Percentiles rank a stretch among this genome's conserved stretches.
Evolutionary conservation across 2,329 filamentous ascomycete species (phyloP).

Genomic region (Trichoderma sp.): DNA sequence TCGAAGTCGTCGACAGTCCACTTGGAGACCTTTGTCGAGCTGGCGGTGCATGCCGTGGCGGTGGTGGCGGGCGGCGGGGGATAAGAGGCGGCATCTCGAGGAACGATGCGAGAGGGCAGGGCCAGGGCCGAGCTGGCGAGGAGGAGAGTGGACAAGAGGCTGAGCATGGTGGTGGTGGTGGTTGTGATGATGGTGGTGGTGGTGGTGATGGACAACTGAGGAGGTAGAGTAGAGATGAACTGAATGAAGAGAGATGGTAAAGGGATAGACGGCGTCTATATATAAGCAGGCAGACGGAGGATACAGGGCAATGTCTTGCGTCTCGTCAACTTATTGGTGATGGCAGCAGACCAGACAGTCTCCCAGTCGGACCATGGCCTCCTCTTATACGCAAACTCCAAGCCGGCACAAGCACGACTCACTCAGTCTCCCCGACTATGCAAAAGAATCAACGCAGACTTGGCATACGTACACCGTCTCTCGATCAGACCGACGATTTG

Average conservation of each 20-base stretch:
- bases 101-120: constrained; percentile 27
- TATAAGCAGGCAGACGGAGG: background rate
- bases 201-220: too few species aligned
- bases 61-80: background rate
- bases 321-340: background rate
- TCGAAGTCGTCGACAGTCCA: constrained; percentile 50
- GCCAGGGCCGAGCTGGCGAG: constrained; percentile 33
- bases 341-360: background rate
- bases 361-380: background rate
- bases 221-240: background rate
- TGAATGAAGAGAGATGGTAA: background rate
- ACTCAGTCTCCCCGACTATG: background rate
- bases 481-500: background rate
- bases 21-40: constrained; percentile 28
- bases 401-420: background rate
- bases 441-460: background rate
- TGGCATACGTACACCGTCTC: background rate
- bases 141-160: constrained; percentile 30
- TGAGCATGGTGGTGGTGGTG: constrained; percentile 27
- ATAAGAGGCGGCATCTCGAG: background rate
- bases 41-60: constrained; percentile 28
- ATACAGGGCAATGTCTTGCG: background rate
- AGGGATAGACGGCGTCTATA: background rate
- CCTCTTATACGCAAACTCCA: constrained; percentile 7
- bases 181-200: constrained; percentile 21